phyloP scores from a whole-genome alignment of 1,284 basidiomycete species.

The Heterobasidion occidentale region DNA sequence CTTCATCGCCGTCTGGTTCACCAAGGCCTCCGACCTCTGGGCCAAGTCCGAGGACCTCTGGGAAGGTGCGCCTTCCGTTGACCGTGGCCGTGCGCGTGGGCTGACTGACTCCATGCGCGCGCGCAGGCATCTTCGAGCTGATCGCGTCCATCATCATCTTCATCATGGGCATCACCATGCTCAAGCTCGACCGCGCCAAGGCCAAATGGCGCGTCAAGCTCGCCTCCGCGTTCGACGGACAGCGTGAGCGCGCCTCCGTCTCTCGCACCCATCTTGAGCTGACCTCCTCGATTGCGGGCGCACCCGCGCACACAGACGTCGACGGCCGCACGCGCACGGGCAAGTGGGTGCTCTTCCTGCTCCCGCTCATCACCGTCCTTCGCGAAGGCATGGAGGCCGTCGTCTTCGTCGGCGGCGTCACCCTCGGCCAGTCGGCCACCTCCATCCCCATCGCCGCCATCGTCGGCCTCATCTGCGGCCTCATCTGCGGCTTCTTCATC shows the following conservation, averaged over 20 bases:
- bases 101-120: constrained; percentile 16
- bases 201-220: constrained; percentile 90
- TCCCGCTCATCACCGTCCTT: constrained; percentile 85
- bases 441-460: constrained; percentile 88
- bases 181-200: constrained; percentile 62
- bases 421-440: constrained; percentile 71
- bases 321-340: constrained; percentile 43
- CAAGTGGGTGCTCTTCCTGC: constrained; percentile 81
- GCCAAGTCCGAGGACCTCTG: constrained; percentile 67
- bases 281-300: too few relatives aligned
- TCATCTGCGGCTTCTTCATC: constrained; percentile 60
- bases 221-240: constrained; percentile 63
- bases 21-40: constrained; percentile 66
- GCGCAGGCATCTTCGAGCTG: constrained; percentile 71
- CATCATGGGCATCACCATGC: constrained; percentile 36
- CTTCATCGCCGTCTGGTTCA: constrained; percentile 80
- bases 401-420: constrained; percentile 89
- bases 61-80: constrained; percentile 36
- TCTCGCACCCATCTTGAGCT: not conserved
- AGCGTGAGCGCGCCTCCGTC: constrained; percentile 26
- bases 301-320: constrained; percentile 22
- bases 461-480: constrained; percentile 72
- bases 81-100: not conserved
- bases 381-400: constrained; percentile 93
- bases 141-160: constrained; percentile 78